Conservation (phyloP, 805 yeast genomes). For the Kazachstania viticola region DNA sequence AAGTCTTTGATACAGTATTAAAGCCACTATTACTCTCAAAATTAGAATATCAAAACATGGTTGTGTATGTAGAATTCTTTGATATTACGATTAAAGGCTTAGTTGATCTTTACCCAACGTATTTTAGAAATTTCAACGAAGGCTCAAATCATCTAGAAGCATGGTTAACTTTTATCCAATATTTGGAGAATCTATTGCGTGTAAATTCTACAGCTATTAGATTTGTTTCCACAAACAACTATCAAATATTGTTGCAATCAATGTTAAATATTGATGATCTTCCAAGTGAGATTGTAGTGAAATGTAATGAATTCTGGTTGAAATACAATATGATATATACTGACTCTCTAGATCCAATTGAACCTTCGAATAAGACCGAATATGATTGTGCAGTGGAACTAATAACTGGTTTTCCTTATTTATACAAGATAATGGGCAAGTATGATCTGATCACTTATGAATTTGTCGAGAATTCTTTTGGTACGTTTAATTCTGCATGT, state of each 20-base stretch:
- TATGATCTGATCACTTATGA: slow-evolving; percentile 24
- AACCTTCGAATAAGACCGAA: slow-evolving; percentile 27
- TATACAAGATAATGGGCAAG: slow-evolving; percentile 31
- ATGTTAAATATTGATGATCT: slow-evolving; percentile 27
- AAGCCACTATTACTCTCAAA: slow-evolving; percentile 34
- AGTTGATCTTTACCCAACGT: slow-evolving; percentile 46
- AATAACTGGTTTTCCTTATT: slow-evolving; percentile 39
- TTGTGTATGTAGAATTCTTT: slow-evolving; percentile 51
- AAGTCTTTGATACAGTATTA: slow-evolving; percentile 55
- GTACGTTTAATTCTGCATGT: slow-evolving; percentile 51
- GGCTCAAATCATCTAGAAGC: slow-evolving; percentile 17
- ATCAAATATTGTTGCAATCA: slow-evolving; percentile 40
- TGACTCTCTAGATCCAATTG: slow-evolving; percentile 22
- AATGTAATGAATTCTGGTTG: slow-evolving; percentile 43
- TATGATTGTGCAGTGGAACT: slow-evolving; percentile 52
- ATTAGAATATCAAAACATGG: slow-evolving; percentile 19
- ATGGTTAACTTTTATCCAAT: slow-evolving; percentile 50
- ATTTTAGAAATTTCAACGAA: slow-evolving; percentile 30
- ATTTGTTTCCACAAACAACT: slow-evolving; percentile 44
- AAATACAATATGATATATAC: slow-evolving; percentile 34
- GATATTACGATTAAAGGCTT: slow-evolving; percentile 54
- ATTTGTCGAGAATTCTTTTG: slow-evolving; percentile 38
- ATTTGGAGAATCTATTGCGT: slow-evolving; percentile 32
- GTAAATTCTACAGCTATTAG: slow-evolving; percentile 31
- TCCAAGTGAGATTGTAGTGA: slow-evolving; percentile 23